Evolutionary conservation across 2,329 filamentous ascomycete genomes (phyloP), one percentile per base, ranked within the genome.

Genomic region (Phaeosphaeriaceae sp.): DNA sequence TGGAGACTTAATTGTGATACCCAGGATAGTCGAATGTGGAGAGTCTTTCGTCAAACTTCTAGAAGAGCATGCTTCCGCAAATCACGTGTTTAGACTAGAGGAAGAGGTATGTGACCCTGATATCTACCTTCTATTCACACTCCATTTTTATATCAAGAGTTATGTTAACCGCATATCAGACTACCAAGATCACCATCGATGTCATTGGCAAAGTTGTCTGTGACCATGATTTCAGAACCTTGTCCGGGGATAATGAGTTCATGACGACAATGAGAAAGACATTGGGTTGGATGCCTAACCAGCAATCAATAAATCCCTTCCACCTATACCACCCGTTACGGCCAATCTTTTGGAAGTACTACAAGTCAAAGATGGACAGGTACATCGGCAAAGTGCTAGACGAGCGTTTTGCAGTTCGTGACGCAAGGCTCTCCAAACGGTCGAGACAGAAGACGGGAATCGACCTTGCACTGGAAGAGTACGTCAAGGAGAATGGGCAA

Each of bases 201-300:
- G 67, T 77, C 28, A 78, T 77, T 39, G 74, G 74, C 6, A 72
- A 71, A 43, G 66, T 76, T 1, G 66, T 76, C 3, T 64, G 65
- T 33, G 74, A 75, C 42, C 54, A 70, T 30, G 66, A 73, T 33
- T 68, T 77, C 42, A 63, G 68, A n/a, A 69, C 69, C 9, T 70
- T 76, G 34, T 61, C 53, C 15, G 50, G 55, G 0, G 46, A 65
- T 11, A 74, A 75, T 44, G 62, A 69, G 11, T 68, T 77, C 20
- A 65, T 76, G 6, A 57, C 65, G 11, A 58, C 69, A 3, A 71
- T 77, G 61, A 65, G 70, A 26, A 68, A 60, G 6, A 68, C 71
- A 26, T 60, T 74, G 3, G 44, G 51, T 8, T 75, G 74, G 74
- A 63, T 71, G 42, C 50, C 54, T n/a, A 66, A 72, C n/a, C 47